phyloP scores from a whole-genome alignment of 305 asterid genomes.

The Fraxinus ornus region DNA sequence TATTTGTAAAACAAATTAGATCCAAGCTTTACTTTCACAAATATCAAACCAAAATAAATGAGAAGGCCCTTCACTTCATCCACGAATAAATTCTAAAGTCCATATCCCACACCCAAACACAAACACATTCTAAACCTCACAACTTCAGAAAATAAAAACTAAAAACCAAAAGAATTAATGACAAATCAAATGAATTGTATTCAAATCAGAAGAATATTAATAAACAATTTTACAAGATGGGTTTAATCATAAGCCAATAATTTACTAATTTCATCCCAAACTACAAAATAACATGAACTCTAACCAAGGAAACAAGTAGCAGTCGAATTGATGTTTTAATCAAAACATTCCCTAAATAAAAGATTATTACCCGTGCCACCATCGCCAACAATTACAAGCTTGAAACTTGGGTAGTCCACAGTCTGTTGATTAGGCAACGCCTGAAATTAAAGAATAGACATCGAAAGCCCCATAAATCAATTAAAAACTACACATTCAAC shows the following conservation, averaged over 20 bases:
- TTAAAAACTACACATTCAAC: neutral
- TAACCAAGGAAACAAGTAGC: neutral
- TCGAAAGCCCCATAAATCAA: neutral
- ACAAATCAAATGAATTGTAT: too few relatives aligned
- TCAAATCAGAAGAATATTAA: neutral
- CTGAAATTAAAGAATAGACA: conserved; percentile 19
- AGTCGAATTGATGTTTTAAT: neutral
- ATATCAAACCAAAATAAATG: too few relatives aligned
- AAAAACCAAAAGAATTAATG: neutral
- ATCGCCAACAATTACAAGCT: conserved; percentile 78
- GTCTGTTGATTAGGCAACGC: conserved; percentile 75
- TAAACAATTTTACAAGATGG: neutral
- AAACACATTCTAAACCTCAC: neutral
- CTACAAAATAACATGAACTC: neutral
- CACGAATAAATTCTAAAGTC: neutral
- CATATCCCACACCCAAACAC: neutral
- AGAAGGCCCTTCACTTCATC: neutral
- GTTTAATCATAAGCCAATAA: neutral
- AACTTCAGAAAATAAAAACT: neutral
- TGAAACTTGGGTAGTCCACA: conserved; percentile 75
- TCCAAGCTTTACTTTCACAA: neutral
- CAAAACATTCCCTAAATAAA: neutral
- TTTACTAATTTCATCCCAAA: neutral
- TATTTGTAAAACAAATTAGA: neutral
- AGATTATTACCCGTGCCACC: conserved; percentile 61